Percentiles rank a stretch among this genome's conserved stretches.
These are phyloP conservation scores for Trichoderma pleuroti DNA, from an alignment of 2,329 filamentous ascomycete genomes.

Conservation along the genomic window DNA sequence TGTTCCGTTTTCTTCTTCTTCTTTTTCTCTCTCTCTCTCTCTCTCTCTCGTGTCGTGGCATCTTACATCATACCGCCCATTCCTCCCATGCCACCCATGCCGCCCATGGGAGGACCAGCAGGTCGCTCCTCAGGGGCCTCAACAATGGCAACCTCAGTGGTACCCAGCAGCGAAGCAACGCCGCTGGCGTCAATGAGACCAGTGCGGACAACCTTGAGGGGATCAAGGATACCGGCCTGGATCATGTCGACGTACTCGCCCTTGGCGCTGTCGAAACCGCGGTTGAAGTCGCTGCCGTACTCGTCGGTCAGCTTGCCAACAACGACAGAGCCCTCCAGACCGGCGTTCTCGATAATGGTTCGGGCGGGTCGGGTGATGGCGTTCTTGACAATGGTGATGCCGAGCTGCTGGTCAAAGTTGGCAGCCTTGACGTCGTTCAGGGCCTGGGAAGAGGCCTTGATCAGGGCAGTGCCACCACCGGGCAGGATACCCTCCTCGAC, in stretches of 20 bases:
- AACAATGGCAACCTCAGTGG: slow-evolving; percentile 96
- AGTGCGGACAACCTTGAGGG: slow-evolving; percentile 98
- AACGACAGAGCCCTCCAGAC: slow-evolving; percentile 89
- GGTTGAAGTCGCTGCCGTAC: slow-evolving; percentile 90
- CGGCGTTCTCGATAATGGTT: slow-evolving; percentile 96
- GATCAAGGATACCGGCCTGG: slow-evolving; percentile 90
- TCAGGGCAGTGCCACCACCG: slow-evolving; percentile 93
- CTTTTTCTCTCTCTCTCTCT: no score
- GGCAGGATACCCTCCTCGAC: slow-evolving; percentile 99
- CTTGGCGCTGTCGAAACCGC: slow-evolving; percentile 93
- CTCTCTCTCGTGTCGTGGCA: slow-evolving; percentile 27
- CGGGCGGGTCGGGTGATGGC: slow-evolving; percentile 94
- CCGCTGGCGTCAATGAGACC: slow-evolving; percentile 91
- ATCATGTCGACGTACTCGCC: slow-evolving; percentile 99
- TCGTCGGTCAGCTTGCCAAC: slow-evolving; percentile 98
- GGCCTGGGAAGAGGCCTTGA: slow-evolving; percentile 93
- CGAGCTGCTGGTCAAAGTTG: slow-evolving; percentile 99
- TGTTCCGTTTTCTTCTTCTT: neutral
- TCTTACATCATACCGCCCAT: slow-evolving; percentile 64
- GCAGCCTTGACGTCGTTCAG: slow-evolving; percentile 75
- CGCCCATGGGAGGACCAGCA: slow-evolving; percentile 56
- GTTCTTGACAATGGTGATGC: slow-evolving; percentile 95
- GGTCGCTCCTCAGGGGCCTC: slow-evolving; percentile 94
- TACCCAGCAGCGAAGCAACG: slow-evolving; percentile 94
- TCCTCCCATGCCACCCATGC: slow-evolving; percentile 61